Evolutionary conservation across 345 rosid genomes (phyloP).

Genomic region (Sonneratia caseolaris): DNA sequence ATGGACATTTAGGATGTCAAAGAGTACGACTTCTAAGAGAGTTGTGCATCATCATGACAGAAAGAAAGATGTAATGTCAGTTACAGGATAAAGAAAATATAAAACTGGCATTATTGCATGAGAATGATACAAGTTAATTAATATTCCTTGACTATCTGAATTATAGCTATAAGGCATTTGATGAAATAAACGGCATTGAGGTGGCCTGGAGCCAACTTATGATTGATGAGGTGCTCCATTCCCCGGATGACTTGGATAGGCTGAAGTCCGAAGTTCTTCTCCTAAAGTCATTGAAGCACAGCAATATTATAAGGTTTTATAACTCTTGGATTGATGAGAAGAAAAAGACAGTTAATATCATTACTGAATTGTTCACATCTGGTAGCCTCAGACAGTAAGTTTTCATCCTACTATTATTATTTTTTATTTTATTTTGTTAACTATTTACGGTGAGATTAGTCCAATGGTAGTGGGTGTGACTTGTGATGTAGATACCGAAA

Average conservation of each 20-base stretch:
- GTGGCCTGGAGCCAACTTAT: slow-evolving; percentile 97
- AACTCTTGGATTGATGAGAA: slow-evolving; percentile 91
- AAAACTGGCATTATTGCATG: neutral
- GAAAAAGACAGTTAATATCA: slow-evolving; percentile 82
- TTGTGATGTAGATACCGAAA: slow-evolving; percentile 58
- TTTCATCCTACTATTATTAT: slow-evolving; percentile 10
- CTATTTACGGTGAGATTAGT: slow-evolving; percentile 14
- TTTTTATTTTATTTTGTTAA: slow-evolving; percentile 7
- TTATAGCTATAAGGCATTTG: slow-evolving; percentile 82
- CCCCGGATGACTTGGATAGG: slow-evolving; percentile 77
- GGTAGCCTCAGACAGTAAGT: slow-evolving; percentile 91
- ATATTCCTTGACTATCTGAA: slow-evolving; percentile 21
- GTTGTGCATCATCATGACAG: neutral
- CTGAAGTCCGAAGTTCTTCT: slow-evolving; percentile 89
- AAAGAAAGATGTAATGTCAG: neutral
- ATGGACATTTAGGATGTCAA: neutral
- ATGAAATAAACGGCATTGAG: slow-evolving; percentile 88
- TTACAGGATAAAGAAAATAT: neutral
- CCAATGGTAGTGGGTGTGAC: slow-evolving; percentile 18
- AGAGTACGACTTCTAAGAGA: neutral
- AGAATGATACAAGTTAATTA: neutral
- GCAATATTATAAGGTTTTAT: slow-evolving; percentile 63
- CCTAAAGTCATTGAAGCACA: slow-evolving; percentile 75
- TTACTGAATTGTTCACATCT: slow-evolving; percentile 88
- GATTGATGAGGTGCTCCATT: slow-evolving; percentile 84